Base-by-base conservation (phyloP, 805 yeast genomes). In the Cyberlindnera subsufficiens region DNA sequence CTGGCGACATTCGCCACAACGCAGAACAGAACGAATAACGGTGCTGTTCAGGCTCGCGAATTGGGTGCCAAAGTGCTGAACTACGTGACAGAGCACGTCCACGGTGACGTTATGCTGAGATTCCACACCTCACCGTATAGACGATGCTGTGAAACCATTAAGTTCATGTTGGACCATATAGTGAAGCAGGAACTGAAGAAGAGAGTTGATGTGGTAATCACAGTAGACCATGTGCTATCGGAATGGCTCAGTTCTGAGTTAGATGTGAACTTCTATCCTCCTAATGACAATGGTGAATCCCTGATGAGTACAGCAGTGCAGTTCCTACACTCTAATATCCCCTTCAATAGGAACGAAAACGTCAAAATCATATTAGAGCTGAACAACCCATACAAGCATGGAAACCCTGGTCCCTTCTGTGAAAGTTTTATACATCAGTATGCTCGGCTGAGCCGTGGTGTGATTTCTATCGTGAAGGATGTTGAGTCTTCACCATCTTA, bases 191-290 rank as follows among this genome's bases (percentile, higher is more conserved):
- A 41, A 25, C 17, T 29, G 10, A 14, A 20, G 6, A 42, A 42
- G 17, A 15, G 33, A 15, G 45, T 51, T 34, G 44, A 43, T 7
- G 46, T 56, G 20, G 56, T 60, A 35, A 52, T 69, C n/a, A 42
- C 65, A 18, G 54, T 70, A 4, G 75, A 70, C 42, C 75, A 69
- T 37, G 64, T 63, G 1, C 51, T 68, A 10, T 61, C 69, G 2
- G 75, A 70, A 38, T 71, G 75, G 75, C 56, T 70, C n/a, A 66
- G 58, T 44, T 64, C 61, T 11, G 67, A 66, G 34, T 62, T 67
- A 37, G 68, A 68, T 42, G 53, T 67, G 30, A 60, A 61, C 35
- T 62, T 58, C 42, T 57, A 62, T 37, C 75, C 75, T 3, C 75
- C 75, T 6, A 69, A 69, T 46, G 75, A 71, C 52, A 67, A 65